A percentile compares a stretch with the other conserved stretches of the same genome.
phyloP scores from a whole-genome alignment of 2,329 filamentous ascomycete species.

The Phoma sp. region DNA sequence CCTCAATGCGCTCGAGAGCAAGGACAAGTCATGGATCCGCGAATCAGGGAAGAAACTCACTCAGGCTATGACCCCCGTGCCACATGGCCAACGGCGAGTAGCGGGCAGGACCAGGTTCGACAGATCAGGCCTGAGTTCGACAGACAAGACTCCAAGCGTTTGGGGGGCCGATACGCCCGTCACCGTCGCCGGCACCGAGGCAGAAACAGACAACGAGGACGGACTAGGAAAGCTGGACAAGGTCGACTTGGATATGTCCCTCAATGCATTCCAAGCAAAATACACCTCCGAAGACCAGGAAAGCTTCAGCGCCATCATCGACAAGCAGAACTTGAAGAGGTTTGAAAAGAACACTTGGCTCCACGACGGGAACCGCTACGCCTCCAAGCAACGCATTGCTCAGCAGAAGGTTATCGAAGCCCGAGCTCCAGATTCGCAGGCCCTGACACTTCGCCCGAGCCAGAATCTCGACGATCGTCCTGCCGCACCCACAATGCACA shows the following conservation, averaged over 20 bases:
- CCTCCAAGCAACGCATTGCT: slow-evolving; percentile 65
- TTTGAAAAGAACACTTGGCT: slow-evolving; percentile 89
- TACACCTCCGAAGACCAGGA: slow-evolving; percentile 99
- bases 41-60: slow-evolving; percentile 69
- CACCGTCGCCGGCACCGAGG: slow-evolving; percentile 57
- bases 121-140: slow-evolving; percentile 25
- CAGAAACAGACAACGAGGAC: slow-evolving; percentile 30
- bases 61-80: slow-evolving; percentile 82
- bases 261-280: slow-evolving; percentile 85
- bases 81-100: slow-evolving; percentile 51
- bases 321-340: slow-evolving; percentile 85
- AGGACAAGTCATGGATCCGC: slow-evolving; percentile 83
- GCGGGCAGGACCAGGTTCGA: slow-evolving; percentile 37
- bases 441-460: slow-evolving; percentile 57
- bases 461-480: slow-evolving; percentile 72
- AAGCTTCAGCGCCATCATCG: slow-evolving; percentile 89
- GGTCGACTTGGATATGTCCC: slow-evolving; percentile 77
- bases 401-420: slow-evolving; percentile 75
- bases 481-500: slow-evolving; percentile 77
- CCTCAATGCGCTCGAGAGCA: slow-evolving; percentile 85
- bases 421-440: slow-evolving; percentile 48
- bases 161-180: slow-evolving; percentile 75
- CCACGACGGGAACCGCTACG: slow-evolving; percentile 85
- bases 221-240: slow-evolving; percentile 53
- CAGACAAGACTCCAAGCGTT: slow-evolving; percentile 66